These are phyloP conservation scores for Chaetothyriales sp. DNA, from an alignment of 2,329 filamentous ascomycete species.

Conservation along the genomic window DNA sequence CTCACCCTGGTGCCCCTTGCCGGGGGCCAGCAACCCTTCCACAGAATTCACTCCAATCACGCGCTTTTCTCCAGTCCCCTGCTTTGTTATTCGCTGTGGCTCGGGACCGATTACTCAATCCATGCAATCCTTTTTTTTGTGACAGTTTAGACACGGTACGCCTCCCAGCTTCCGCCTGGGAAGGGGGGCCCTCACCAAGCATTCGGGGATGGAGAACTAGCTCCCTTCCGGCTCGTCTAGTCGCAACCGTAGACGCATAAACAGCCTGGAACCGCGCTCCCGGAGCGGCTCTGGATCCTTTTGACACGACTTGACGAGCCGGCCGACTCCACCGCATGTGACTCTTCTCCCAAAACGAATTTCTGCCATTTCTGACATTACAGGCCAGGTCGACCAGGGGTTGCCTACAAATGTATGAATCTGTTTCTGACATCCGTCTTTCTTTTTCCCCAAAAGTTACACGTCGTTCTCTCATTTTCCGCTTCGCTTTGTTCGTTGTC, in stretches of 20 bases:
- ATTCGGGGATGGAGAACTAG: neutral
- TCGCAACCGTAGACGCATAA: neutral
- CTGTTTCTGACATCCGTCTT: neutral
- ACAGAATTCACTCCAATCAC: neutral
- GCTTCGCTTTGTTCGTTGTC: neutral
- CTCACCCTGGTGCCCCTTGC: neutral
- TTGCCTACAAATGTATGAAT: neutral
- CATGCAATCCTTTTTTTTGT: neutral
- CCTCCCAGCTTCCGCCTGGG: neutral
- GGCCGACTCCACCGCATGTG: neutral
- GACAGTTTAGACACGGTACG: neutral
- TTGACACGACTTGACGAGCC: neutral
- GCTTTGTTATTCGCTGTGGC: neutral
- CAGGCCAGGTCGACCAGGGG: neutral
- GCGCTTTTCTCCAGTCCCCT: neutral
- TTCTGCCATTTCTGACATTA: neutral
- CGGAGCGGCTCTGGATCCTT: neutral
- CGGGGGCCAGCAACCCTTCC: no score
- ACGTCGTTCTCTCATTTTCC: neutral
- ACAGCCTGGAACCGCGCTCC: neutral
- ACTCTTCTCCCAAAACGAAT: neutral
- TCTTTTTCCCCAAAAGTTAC: neutral
- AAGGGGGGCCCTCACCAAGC: neutral
- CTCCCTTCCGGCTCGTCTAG: neutral
- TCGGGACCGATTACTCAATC: neutral